phyloP scores from a whole-genome alignment of 2,329 filamentous ascomycete genomes.

The Beauveria varroae region DNA sequence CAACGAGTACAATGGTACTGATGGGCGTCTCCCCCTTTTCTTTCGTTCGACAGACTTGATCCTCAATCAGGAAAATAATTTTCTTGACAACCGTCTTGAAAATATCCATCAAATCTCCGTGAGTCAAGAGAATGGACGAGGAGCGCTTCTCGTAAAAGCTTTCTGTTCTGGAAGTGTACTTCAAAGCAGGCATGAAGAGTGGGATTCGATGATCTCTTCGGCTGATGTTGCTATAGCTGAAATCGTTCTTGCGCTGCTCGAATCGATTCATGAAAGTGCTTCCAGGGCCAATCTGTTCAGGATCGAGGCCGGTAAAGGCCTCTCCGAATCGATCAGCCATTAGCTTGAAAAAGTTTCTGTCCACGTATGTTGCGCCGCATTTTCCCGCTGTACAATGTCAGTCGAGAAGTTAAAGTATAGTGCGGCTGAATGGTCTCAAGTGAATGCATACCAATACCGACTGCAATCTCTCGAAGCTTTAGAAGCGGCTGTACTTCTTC shows the following conservation, averaged over 20 bases:
- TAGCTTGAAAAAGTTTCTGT: constrained; percentile 12
- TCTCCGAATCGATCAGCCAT: constrained; percentile 12
- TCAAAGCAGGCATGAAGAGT: neutral
- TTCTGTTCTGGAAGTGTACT: neutral
- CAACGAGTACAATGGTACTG: neutral
- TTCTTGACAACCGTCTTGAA: neutral
- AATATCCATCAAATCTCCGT: neutral
- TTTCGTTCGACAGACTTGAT: neutral
- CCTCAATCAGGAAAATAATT: neutral
- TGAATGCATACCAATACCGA: neutral
- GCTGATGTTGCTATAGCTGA: neutral
- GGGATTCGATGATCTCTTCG: neutral
- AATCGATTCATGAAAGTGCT: constrained; percentile 15
- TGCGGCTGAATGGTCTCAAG: no score
- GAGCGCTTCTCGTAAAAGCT: neutral
- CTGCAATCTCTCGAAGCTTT: neutral
- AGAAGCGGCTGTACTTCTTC: neutral
- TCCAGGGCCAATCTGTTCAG: constrained; percentile 12
- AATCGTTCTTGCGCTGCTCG: constrained; percentile 15
- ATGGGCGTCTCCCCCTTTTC: neutral
- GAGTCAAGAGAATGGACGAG: neutral
- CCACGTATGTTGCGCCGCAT: constrained; percentile 13
- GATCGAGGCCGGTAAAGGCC: constrained; percentile 2
- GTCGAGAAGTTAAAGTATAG: no score
- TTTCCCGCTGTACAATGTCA: neutral